A percentile compares a stretch with the other conserved stretches of the same genome.
Conservation (phyloP, 768 basidiomycete species). For the Fomitopsis serialis region DNA sequence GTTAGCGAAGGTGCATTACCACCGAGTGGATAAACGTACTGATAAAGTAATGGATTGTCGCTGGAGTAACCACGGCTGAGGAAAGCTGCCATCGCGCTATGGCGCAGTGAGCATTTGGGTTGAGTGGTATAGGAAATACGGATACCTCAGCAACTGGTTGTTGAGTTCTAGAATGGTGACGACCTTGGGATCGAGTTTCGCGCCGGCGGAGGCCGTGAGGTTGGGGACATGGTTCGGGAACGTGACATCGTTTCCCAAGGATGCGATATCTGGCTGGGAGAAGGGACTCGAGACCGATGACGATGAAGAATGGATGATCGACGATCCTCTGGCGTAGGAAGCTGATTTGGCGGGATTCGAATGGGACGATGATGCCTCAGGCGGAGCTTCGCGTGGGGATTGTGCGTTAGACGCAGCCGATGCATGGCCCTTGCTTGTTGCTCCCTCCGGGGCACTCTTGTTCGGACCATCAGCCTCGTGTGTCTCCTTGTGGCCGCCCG, state of each 20-base stretch:
- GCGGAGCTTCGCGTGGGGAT: conserved; percentile 1
- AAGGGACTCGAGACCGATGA: neutral
- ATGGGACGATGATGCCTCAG: neutral
- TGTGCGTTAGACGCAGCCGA: conserved; percentile 1
- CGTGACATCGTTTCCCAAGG: neutral
- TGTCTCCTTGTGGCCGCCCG: neutral
- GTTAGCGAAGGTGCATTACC: neutral
- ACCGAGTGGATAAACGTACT: conserved; percentile 40
- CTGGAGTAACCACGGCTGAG: conserved; percentile 45
- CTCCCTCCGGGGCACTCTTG: neutral
- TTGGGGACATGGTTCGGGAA: conserved; percentile 2
- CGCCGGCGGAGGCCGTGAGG: neutral
- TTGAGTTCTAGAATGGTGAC: conserved; percentile 62
- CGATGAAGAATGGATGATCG: neutral
- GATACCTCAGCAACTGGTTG: conserved; percentile 62
- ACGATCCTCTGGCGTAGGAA: neutral
- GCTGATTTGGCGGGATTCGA: neutral
- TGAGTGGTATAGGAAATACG: conserved; percentile 1
- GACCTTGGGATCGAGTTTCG: conserved; percentile 42
- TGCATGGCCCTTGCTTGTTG: neutral
- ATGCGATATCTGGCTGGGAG: neutral
- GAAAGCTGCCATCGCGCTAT: conserved; percentile 57
- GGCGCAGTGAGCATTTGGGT: neutral
- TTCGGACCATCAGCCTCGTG: neutral
- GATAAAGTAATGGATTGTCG: conserved; percentile 46